Evolutionary conservation across 1,139 yeast genomes (phyloP).

Genomic region (Suhomyces maxii): DNA sequence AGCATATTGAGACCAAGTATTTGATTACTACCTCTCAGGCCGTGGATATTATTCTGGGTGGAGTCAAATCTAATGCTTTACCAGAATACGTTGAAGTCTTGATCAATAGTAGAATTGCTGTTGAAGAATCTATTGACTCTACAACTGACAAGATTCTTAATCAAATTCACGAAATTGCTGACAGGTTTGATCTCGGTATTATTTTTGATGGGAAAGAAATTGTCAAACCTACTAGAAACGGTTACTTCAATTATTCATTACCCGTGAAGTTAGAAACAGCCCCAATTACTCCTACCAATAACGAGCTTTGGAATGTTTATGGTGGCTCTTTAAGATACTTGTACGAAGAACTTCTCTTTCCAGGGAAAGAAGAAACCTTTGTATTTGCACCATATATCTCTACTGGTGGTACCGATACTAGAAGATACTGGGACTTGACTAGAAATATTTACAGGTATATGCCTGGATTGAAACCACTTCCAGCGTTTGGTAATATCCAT

Average conservation of each 20-base stretch:
- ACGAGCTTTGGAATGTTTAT: constrained; percentile 51
- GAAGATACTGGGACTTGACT: constrained; percentile 41
- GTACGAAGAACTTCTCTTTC: constrained; percentile 48
- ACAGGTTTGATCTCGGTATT: constrained; percentile 48
- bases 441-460: constrained; percentile 37
- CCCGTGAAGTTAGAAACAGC: constrained; percentile 52
- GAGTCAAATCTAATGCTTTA: constrained; percentile 68
- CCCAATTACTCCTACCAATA: constrained; percentile 53
- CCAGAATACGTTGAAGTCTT: constrained; percentile 63
- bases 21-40: constrained; percentile 66
- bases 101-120: constrained; percentile 60
- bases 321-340: constrained; percentile 59
- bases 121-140: constrained; percentile 47
- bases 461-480: constrained; percentile 27
- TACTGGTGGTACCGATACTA: constrained; percentile 45
- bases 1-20: constrained; percentile 30
- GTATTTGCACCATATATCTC: constrained; percentile 36
- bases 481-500: constrained; percentile 23
- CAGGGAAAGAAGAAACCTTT: constrained; percentile 26
- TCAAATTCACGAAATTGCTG: constrained; percentile 43
- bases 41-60: constrained; percentile 67
- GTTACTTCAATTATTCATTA: constrained; percentile 46
- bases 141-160: constrained; percentile 40
- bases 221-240: constrained; percentile 33
- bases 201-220: constrained; percentile 34